Evolutionary conservation across 2,329 filamentous ascomycete genomes (phyloP).

Genomic region (Penicillium sp.): DNA sequence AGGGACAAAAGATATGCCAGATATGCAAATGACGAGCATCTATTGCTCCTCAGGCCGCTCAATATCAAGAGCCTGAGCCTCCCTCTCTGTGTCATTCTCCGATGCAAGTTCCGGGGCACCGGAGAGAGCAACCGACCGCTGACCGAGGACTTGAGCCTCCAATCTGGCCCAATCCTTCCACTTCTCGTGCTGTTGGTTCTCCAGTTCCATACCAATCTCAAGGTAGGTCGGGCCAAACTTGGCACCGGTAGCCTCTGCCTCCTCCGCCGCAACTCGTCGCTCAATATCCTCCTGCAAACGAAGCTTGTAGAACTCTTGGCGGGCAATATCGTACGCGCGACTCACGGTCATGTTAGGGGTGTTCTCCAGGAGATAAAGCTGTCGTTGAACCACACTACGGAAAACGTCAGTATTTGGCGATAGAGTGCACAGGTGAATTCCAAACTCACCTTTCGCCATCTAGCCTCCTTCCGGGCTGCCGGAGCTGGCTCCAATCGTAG

Average conservation of each 20-base stretch:
- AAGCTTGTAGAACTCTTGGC: slow-evolving; percentile 85
- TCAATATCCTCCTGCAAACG: slow-evolving; percentile 82
- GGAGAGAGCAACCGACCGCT: slow-evolving; percentile 47
- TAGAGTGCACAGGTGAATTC: background rate
- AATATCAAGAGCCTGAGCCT: slow-evolving; percentile 3
- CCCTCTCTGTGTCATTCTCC: slow-evolving; percentile 1
- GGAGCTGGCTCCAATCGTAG: slow-evolving; percentile 76
- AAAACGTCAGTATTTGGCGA: background rate
- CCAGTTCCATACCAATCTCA: slow-evolving; percentile 77
- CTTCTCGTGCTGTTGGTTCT: slow-evolving; percentile 74
- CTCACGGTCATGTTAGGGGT: slow-evolving; percentile 58
- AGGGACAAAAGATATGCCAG: slow-evolving; percentile 2
- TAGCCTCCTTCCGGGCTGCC: slow-evolving; percentile 72
- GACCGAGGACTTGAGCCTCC: slow-evolving; percentile 52
- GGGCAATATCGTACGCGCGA: slow-evolving; percentile 80
- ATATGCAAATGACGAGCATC: slow-evolving; percentile 2
- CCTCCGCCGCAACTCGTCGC: slow-evolving; percentile 79
- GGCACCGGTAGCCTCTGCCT: slow-evolving; percentile 80
- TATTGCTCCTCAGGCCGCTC: slow-evolving; percentile 7
- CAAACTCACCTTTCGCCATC: slow-evolving; percentile 76
- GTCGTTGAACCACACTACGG: slow-evolving; percentile 83
- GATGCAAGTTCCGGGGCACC: slow-evolving; percentile 42
- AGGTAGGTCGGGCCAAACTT: slow-evolving; percentile 79
- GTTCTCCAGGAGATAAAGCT: slow-evolving; percentile 78
- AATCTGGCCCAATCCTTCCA: slow-evolving; percentile 80